These are phyloP conservation scores for Tremellales sp. DNA, from an alignment of 1,284 basidiomycete species.

Conservation along the genomic window DNA sequence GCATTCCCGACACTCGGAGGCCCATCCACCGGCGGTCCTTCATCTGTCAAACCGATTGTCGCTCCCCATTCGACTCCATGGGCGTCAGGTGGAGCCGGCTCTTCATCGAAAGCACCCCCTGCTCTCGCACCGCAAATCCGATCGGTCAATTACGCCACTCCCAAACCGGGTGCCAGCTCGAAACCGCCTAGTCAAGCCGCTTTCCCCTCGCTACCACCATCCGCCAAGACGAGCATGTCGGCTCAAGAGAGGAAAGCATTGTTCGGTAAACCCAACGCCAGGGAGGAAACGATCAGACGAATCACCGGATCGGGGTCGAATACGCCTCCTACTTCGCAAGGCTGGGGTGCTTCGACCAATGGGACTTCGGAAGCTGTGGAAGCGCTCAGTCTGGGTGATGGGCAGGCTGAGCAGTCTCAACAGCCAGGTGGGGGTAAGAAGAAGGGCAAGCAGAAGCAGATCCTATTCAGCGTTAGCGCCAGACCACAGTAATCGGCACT, in stretches of 20 bases:
- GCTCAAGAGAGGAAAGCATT: constrained; percentile 39
- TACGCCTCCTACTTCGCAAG: constrained; percentile 42
- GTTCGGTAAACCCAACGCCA: constrained; percentile 55
- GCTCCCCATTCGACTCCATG: constrained; percentile 40
- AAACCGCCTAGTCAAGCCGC: constrained; percentile 52
- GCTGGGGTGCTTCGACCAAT: constrained; percentile 42
- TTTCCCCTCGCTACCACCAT: constrained; percentile 67
- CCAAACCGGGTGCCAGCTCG: constrained; percentile 11
- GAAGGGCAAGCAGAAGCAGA: constrained; percentile 78
- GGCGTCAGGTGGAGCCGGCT: constrained; percentile 38
- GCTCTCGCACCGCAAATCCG: constrained; percentile 35
- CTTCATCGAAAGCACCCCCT: constrained; percentile 27
- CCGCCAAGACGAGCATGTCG: constrained; percentile 39
- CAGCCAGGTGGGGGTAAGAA: constrained; percentile 55
- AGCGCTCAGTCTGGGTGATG: constrained; percentile 16
- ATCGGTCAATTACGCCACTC: constrained; percentile 37
- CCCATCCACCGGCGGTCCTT: constrained; percentile 10
- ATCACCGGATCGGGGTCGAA: constrained; percentile 58
- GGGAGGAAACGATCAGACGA: constrained; percentile 64
- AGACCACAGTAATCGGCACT: constrained; percentile 19
- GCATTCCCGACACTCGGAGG: constrained; percentile 39
- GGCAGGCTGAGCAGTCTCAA: neutral
- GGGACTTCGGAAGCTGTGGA: constrained; percentile 17
- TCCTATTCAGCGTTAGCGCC: constrained; percentile 60
- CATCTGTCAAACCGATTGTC: constrained; percentile 2